Evolutionary conservation across 306 rosid species (phyloP).

Genomic region (Quercus aquifolioides): DNA sequence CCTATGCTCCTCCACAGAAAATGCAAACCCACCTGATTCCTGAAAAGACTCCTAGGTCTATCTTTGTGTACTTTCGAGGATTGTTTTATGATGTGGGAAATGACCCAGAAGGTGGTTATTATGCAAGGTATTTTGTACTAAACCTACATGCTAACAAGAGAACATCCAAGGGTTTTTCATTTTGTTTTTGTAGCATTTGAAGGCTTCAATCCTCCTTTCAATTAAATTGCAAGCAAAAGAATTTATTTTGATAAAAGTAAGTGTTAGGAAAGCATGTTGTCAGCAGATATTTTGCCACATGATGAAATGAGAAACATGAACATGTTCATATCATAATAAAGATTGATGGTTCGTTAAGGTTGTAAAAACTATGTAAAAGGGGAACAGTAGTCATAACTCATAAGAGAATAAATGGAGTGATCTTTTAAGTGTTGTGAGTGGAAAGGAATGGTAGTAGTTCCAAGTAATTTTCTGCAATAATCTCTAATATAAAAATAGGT

Average conservation of each 20-base stretch:
- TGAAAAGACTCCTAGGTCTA: constrained; percentile 76
- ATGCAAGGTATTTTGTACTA: constrained; percentile 65
- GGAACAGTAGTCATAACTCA: not conserved
- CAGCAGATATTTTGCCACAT: not conserved
- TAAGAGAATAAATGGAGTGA: not conserved
- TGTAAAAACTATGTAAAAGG: not conserved
- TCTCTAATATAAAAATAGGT: not conserved
- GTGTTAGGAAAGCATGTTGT: not conserved
- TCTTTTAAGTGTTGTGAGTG: not conserved
- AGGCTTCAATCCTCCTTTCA: not conserved
- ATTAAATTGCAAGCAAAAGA: not conserved
- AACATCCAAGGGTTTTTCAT: constrained; percentile 2
- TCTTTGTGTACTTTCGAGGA: constrained; percentile 89
- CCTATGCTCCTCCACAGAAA: constrained; percentile 93
- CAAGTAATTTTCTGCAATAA: not conserved
- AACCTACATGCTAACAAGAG: not conserved
- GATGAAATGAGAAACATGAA: not conserved
- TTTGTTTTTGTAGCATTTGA: constrained; percentile 6
- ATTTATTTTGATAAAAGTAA: not conserved
- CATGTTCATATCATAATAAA: not conserved
- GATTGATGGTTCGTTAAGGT: not conserved
- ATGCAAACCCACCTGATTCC: constrained; percentile 81
- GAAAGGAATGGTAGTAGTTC: not conserved
- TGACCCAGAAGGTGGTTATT: constrained; percentile 96
- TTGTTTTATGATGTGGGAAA: constrained; percentile 89